Evolutionary conservation across 495 filamentous ascomycete genomes (phyloP).

Genomic region (Lineolata rhizophorae): DNA sequence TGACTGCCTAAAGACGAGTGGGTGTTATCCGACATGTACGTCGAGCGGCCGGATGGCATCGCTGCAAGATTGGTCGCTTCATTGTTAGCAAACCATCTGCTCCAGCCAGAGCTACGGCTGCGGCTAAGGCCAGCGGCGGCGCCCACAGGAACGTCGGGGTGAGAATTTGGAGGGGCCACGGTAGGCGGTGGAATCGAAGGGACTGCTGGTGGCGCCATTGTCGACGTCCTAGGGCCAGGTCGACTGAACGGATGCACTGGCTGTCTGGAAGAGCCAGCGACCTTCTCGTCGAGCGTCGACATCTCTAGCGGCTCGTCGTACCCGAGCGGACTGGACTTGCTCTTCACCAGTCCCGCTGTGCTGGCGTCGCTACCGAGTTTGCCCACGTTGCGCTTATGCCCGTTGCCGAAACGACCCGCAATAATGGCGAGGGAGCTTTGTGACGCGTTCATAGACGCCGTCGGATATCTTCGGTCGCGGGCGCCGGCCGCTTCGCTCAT

Average conservation of each 20-base stretch:
- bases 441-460: slow-evolving; percentile 9
- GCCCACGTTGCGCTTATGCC: slow-evolving; percentile 14
- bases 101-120: slow-evolving; percentile 37
- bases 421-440: slow-evolving; percentile 21
- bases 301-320: slow-evolving; percentile 16
- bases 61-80: slow-evolving; percentile 23
- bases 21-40: no score
- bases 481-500: slow-evolving; percentile 27
- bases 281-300: slow-evolving; percentile 11
- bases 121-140: slow-evolving; percentile 13
- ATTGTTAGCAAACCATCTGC: slow-evolving; percentile 34
- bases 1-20: no score
- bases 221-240: slow-evolving; percentile 1
- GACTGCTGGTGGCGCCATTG: background rate
- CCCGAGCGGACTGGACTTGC: slow-evolving; percentile 11
- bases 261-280: background rate
- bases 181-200: slow-evolving; percentile 6
- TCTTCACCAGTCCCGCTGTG: slow-evolving; percentile 13
- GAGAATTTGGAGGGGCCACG: slow-evolving; percentile 7
- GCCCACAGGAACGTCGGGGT: slow-evolving; percentile 4
- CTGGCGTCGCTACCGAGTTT: slow-evolving; percentile 15
- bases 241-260: background rate
- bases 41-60: no score
- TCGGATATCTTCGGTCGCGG: slow-evolving; percentile 23
- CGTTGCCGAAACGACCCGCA: slow-evolving; percentile 17